These are phyloP conservation scores for Dentipellis sp. DNA, from an alignment of 768 basidiomycete genomes.

Conservation along the genomic window DNA sequence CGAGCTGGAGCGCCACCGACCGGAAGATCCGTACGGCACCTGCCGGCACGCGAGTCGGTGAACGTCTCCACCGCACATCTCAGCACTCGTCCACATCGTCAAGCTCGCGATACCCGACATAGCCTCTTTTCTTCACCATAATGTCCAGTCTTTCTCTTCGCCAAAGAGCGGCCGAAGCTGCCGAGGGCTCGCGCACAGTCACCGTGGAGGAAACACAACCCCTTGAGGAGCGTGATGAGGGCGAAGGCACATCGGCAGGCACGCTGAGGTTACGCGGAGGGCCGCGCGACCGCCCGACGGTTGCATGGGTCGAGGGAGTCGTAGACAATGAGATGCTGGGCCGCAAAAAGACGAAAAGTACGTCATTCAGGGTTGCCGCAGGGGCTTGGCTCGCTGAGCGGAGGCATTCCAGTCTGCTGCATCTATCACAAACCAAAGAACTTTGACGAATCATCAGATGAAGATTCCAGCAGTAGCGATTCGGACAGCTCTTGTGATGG, in stretches of 20 bases:
- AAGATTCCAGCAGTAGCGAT: constrained; percentile 40
- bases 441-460: constrained; percentile 79
- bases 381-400: neutral
- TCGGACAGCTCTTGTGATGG: constrained; percentile 16
- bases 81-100: neutral
- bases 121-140: neutral
- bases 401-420: constrained; percentile 67
- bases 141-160: neutral
- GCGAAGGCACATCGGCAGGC: constrained; percentile 20
- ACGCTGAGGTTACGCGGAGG: constrained; percentile 54
- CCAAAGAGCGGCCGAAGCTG: neutral
- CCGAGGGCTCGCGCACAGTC: neutral
- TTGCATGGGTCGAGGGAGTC: constrained; percentile 79
- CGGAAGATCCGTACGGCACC: too few species aligned
- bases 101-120: too few species aligned
- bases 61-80: too few species aligned
- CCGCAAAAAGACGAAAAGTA: constrained; percentile 91
- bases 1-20: too few species aligned
- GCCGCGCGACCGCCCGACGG: constrained; percentile 34
- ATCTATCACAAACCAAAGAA: constrained; percentile 79
- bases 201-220: neutral
- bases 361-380: constrained; percentile 21
- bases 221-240: neutral
- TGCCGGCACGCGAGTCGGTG: too few species aligned
- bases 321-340: constrained; percentile 89